A percentile compares a stretch with the other conserved stretches of the same genome.
These are phyloP conservation scores for Hypoxylon rickii DNA, from an alignment of 495 filamentous ascomycete species.

Conservation along the genomic window DNA sequence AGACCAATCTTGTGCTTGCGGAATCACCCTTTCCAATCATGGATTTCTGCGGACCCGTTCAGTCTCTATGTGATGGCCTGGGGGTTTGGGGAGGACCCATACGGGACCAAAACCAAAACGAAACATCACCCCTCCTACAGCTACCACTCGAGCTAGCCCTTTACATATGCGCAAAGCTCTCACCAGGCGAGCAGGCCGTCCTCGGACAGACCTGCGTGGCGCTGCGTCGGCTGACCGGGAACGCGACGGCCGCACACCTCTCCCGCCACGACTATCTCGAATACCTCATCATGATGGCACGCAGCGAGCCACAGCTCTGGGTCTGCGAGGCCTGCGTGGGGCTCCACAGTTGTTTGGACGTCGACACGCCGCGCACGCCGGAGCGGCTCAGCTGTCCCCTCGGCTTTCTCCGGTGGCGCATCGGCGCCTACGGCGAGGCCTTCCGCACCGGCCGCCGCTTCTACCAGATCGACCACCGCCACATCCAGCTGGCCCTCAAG, in stretches of 20 bases:
- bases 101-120: not conserved
- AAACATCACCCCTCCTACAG: not conserved
- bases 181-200: not conserved
- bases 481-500: not conserved
- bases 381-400: not conserved
- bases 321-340: not conserved
- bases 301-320: not conserved
- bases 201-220: constrained; percentile 12
- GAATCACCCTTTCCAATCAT: no score
- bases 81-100: not conserved
- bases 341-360: not conserved
- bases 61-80: not conserved
- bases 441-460: not conserved
- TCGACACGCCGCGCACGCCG: not conserved
- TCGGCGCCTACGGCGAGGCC: not conserved
- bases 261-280: not conserved
- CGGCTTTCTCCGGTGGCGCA: not conserved
- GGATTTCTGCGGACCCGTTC: no score
- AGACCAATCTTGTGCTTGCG: no score
- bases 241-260: not conserved
- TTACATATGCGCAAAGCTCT: not conserved
- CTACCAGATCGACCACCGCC: not conserved
- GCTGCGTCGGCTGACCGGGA: not conserved
- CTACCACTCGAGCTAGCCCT: constrained; percentile 13
- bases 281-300: constrained; percentile 13